phyloP scores from a whole-genome alignment of 257 asterid species.

The Primulina eburnea region DNA sequence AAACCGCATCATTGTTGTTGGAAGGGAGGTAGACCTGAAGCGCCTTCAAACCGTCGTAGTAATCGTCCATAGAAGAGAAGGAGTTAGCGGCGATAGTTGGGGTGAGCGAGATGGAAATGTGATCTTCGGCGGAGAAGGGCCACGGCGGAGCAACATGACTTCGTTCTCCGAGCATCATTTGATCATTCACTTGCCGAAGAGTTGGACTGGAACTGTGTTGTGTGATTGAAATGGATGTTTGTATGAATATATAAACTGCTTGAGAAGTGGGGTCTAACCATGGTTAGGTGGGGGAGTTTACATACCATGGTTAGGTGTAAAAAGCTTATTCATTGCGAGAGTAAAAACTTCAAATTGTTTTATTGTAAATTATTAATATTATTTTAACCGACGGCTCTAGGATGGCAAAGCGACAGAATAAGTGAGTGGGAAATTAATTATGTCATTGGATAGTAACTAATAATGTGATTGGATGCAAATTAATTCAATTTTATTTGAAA shows the following conservation, averaged over 20 bases:
- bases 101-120: constrained; percentile 25
- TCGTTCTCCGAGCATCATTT: constrained; percentile 54
- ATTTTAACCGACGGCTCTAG: constrained; percentile 35
- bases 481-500: no score
- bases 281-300: constrained; percentile 32
- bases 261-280: constrained; percentile 43
- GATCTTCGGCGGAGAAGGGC: constrained; percentile 42
- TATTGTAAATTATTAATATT: not conserved
- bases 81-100: constrained; percentile 33
- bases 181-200: not conserved
- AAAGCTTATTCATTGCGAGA: constrained; percentile 9
- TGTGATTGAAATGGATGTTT: not conserved
- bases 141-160: constrained; percentile 47
- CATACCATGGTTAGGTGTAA: constrained; percentile 40
- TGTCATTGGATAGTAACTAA: no score
- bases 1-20: constrained; percentile 32
- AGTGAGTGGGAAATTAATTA: not conserved
- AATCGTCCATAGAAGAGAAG: constrained; percentile 40
- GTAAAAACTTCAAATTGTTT: constrained; percentile 20
- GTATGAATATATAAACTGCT: constrained; percentile 53
- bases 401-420: constrained; percentile 32
- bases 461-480: no score
- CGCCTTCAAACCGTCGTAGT: constrained; percentile 39
- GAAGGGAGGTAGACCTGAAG: constrained; percentile 61
- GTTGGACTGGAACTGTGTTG: constrained; percentile 1